Evolutionary conservation across 306 rosid species (phyloP), one percentile per base, ranked within the genome.

Genomic region (Ziziphus jujuba): DNA sequence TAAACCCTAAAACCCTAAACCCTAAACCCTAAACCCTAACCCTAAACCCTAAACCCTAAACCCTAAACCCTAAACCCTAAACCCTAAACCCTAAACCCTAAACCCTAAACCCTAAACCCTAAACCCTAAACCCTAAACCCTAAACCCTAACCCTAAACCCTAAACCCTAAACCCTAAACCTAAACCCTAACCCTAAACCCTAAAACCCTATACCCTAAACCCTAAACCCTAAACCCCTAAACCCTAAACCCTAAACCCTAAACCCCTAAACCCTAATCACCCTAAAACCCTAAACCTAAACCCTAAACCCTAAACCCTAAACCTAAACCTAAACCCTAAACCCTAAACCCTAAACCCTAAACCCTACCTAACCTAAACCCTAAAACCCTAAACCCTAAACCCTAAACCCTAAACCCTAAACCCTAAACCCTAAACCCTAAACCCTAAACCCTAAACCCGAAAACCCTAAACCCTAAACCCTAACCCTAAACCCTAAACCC

Each of bases 181-280:
- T 21, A 16, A 55, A 55, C n/a, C 60, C 60, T 23, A 16, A 55
- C 5, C 34, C 60, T 15, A 19, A 55, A 55, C 20, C 60, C 60
- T 33, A 19, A 55, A 55, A 55, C 60, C 60, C 33, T 21, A 55
- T 19, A 55, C 60, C 34, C 60, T 21, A 55, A 55, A 55, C 60
- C 60, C 60, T 55, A 55, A 55, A 55, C 60, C 60, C 60, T 55
- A 55, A 55, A 7, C n/a, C 34, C 60, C 60, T 55, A 55, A 55
- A 55, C 60, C 60, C 60, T 55, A 21, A 55, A 55, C 60, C 34
- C 7, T 21, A 55, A 55, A 55, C 34, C 60, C 60, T 21, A 55
- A 55, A 55, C n/a, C 60, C 60, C 60, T 21, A 55, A 55, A 55
- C 60, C 33, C 60, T 55, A 55, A 55, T n/a, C n/a, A 55, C 60